Conservation (phyloP, 2,329 filamentous ascomycete species). For the Stagonosporopsis cucurbitacearum region DNA sequence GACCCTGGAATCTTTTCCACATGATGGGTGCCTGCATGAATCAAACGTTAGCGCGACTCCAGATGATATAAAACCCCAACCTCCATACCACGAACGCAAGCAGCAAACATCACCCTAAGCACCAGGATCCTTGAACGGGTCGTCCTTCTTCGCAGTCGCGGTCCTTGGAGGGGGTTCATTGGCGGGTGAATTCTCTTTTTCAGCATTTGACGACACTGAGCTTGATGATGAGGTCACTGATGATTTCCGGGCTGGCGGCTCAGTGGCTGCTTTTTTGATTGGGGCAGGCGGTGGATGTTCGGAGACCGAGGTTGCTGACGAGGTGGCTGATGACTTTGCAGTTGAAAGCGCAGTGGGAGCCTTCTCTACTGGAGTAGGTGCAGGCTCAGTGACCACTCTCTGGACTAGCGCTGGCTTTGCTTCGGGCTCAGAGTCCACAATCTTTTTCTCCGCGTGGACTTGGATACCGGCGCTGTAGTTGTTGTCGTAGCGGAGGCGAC, state of each 20-base stretch:
- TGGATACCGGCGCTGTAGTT: neutral
- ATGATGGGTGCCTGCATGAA: constrained; percentile 45
- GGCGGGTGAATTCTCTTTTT: neutral
- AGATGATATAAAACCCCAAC: constrained; percentile 12
- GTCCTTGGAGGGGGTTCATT: neutral
- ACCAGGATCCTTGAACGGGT: constrained; percentile 9
- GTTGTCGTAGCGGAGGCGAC: constrained; percentile 12
- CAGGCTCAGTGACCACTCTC: neutral
- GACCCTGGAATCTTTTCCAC: constrained; percentile 62
- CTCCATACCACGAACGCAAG: constrained; percentile 12
- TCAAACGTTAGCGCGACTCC: constrained; percentile 32
- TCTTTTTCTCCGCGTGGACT: neutral
- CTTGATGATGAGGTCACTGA: constrained; percentile 5
- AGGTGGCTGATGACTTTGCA: constrained; percentile 2
- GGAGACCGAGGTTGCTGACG: constrained; percentile 8
- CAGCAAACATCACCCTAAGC: constrained; percentile 3
- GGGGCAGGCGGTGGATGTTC: neutral
- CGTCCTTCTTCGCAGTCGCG: constrained; percentile 3
- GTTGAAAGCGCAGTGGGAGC: neutral
- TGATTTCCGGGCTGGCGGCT: neutral
- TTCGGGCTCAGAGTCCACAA: neutral
- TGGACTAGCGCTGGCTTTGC: neutral
- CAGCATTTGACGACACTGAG: constrained; percentile 12
- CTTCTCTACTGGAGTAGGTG: constrained; percentile 3
- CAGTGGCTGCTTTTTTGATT: neutral